Evolutionary conservation across 2,329 filamentous ascomycete species (phyloP).

Genomic region (Alternaria incomplexa): DNA sequence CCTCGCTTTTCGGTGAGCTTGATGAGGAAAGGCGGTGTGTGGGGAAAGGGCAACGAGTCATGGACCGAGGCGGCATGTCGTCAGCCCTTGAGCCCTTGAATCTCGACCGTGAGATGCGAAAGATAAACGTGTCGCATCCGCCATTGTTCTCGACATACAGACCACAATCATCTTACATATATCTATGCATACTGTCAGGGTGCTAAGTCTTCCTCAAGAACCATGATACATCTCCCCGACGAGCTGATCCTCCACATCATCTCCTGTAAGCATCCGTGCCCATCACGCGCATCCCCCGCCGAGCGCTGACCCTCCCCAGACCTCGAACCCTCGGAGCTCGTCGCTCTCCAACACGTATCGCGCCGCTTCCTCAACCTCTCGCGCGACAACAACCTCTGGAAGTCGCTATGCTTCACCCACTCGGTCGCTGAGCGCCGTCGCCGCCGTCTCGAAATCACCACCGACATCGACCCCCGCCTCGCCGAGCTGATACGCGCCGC

Average conservation of each 20-base stretch:
- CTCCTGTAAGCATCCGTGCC: slow-evolving; percentile 43
- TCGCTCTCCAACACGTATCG: slow-evolving; percentile 72
- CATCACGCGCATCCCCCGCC: slow-evolving; percentile 11
- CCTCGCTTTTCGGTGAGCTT: neutral
- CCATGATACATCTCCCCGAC: slow-evolving; percentile 39
- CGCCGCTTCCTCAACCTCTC: slow-evolving; percentile 69
- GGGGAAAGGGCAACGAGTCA: slow-evolving; percentile 15
- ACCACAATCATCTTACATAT: too few species aligned
- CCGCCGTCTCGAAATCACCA: slow-evolving; percentile 44
- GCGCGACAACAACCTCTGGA: slow-evolving; percentile 80
- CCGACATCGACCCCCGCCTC: slow-evolving; percentile 51
- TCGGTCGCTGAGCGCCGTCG: slow-evolving; percentile 71
- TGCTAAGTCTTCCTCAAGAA: neutral
- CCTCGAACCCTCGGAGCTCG: slow-evolving; percentile 69
- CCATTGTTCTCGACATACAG: slow-evolving; percentile 1
- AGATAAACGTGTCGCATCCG: slow-evolving; percentile 19
- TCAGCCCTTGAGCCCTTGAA: slow-evolving; percentile 24
- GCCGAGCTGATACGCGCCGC: slow-evolving; percentile 51
- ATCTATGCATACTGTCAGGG: too few species aligned
- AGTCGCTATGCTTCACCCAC: slow-evolving; percentile 72
- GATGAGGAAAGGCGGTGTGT: slow-evolving; percentile 3
- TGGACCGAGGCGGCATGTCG: slow-evolving; percentile 16
- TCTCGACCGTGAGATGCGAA: neutral
- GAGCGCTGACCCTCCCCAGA: slow-evolving; percentile 42
- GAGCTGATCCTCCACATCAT: slow-evolving; percentile 55